Conservation (phyloP, 371 early-diverging fungal species). For the Syncephalastrum sp. region DNA sequence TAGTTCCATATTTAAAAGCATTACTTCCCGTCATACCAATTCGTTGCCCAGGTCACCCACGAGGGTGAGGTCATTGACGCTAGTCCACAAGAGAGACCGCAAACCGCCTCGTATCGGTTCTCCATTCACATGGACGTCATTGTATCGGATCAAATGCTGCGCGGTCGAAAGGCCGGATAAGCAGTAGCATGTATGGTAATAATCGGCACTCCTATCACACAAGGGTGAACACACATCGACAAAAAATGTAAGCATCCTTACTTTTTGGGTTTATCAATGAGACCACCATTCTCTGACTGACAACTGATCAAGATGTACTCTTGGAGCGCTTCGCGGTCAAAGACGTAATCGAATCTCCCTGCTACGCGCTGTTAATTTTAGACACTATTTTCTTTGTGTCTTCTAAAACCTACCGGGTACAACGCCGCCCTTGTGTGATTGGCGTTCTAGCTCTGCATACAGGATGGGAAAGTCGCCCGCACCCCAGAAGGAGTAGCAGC, state of each 20-base stretch:
- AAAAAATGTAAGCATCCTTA: slow-evolving; percentile 19
- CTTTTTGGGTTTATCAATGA: slow-evolving; percentile 92
- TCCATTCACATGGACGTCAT: slow-evolving; percentile 13
- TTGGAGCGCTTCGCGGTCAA: slow-evolving; percentile 77
- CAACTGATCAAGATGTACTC: slow-evolving; percentile 87
- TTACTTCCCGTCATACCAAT: slow-evolving; percentile 32
- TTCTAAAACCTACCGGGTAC: slow-evolving; percentile 15
- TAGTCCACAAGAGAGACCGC: slow-evolving; percentile 38
- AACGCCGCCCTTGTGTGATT: slow-evolving; percentile 3
- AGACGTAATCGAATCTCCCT: slow-evolving; percentile 29
- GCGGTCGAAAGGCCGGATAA: slow-evolving; percentile 81
- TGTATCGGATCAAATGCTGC: slow-evolving; percentile 48
- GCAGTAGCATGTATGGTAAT: slow-evolving; percentile 95
- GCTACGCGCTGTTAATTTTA: not conserved
- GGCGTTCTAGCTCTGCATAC: slow-evolving; percentile 40
- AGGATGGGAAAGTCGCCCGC: slow-evolving; percentile 85
- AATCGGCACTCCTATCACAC: slow-evolving; percentile 67
- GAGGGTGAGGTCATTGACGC: slow-evolving; percentile 37
- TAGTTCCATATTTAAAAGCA: slow-evolving; percentile 1
- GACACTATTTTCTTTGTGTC: not conserved
- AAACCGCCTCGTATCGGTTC: slow-evolving; percentile 18
- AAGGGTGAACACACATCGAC: not conserved
- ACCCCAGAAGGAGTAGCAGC: slow-evolving; percentile 98
- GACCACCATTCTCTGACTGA: slow-evolving; percentile 79
- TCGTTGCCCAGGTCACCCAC: slow-evolving; percentile 56